phyloP scores from a whole-genome alignment of 306 rosid genomes.

The Vigna reflexopilosa region DNA sequence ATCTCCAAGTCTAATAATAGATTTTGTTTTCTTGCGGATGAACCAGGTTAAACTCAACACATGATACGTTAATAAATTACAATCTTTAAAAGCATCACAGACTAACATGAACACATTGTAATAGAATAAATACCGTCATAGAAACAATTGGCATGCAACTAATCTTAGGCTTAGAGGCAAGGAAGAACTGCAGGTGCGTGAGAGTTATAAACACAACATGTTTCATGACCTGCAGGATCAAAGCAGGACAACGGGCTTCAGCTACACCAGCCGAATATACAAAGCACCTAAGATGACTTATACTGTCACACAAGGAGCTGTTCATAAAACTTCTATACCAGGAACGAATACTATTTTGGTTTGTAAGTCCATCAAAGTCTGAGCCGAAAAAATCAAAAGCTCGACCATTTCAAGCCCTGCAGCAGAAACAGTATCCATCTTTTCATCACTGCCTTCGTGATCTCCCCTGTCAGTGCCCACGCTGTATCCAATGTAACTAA shows the following conservation, averaged over 20 bases:
- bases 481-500: slow-evolving; percentile 44
- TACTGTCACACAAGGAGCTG: not conserved
- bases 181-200: not conserved
- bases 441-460: slow-evolving; percentile 56
- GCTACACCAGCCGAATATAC: not conserved
- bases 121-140: not conserved
- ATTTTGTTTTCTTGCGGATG: too few species aligned
- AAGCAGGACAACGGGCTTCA: not conserved
- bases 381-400: slow-evolving; percentile 80
- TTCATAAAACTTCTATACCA: slow-evolving; percentile 40
- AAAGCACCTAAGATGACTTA: slow-evolving; percentile 22
- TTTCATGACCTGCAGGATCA: not conserved
- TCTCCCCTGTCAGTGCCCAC: slow-evolving; percentile 44
- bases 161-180: not conserved
- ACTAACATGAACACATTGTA: not conserved
- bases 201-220: not conserved
- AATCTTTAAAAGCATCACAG: not conserved
- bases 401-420: slow-evolving; percentile 99
- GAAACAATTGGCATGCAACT: too few species aligned
- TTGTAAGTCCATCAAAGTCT: slow-evolving; percentile 59
- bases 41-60: not conserved
- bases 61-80: not conserved
- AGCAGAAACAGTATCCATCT: slow-evolving; percentile 76
- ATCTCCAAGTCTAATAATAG: too few species aligned
- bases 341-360: slow-evolving; percentile 23